phyloP scores from a whole-genome alignment of 73 alveolate genomes.

The Symbiodinium natans region DNA sequence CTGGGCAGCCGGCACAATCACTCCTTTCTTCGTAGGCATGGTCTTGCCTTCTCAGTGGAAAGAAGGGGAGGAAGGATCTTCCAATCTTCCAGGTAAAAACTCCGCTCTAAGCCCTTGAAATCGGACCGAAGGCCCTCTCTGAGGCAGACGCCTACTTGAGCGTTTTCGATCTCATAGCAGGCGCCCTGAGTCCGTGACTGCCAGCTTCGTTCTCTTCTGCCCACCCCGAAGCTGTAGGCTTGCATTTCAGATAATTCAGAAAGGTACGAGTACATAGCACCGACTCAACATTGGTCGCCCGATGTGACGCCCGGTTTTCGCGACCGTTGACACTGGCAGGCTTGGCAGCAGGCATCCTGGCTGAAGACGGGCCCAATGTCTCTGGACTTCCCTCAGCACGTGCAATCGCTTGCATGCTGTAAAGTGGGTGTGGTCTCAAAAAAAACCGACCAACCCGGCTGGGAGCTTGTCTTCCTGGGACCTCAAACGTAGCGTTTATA shows the following conservation, averaged over 20 bases:
- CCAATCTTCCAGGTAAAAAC: too few species aligned
- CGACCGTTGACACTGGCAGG: too few species aligned
- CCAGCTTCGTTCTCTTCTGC: too few species aligned
- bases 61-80: background rate
- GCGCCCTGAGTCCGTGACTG: constrained; percentile 20
- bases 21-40: constrained; percentile 47
- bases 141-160: constrained; percentile 20
- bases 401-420: too few species aligned
- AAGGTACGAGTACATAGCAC: background rate
- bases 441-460: too few species aligned
- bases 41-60: background rate
- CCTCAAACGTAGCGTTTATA: background rate
- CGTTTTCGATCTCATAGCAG: constrained; percentile 82
- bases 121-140: too few species aligned
- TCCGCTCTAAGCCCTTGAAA: too few species aligned
- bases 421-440: too few species aligned
- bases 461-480: too few species aligned
- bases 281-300: background rate
- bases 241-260: too few species aligned
- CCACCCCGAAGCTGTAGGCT: too few species aligned
- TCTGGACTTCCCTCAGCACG: background rate
- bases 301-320: too few species aligned
- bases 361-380: constrained; percentile 84
- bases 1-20: constrained; percentile 33
- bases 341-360: constrained; percentile 32